A percentile compares a stretch with the other conserved stretches of the same genome.
Evolutionary conservation across 2,329 filamentous ascomycete species (phyloP).

Genomic region (Claviceps purpurea): DNA sequence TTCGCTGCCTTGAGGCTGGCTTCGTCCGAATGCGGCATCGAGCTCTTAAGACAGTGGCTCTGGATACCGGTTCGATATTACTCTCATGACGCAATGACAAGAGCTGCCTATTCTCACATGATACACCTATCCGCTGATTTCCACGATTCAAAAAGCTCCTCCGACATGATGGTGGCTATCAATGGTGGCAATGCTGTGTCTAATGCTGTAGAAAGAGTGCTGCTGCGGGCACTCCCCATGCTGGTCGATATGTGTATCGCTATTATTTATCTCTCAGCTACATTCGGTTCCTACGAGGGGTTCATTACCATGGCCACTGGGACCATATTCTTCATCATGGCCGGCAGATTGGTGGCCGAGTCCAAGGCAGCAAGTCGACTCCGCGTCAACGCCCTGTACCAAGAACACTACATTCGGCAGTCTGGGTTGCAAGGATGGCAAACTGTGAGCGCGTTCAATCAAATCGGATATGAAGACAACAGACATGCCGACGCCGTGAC

Average conservation of each 20-base stretch:
- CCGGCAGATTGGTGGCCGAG: conserved; percentile 35
- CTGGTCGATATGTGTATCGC: conserved; percentile 46
- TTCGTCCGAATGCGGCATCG: conserved; percentile 41
- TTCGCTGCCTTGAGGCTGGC: conserved; percentile 39
- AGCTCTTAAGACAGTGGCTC: conserved; percentile 39
- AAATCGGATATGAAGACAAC: conserved; percentile 41
- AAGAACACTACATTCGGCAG: conserved; percentile 41
- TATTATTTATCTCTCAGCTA: conserved; percentile 44
- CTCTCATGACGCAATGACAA: conserved; percentile 37
- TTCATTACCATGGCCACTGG: conserved; percentile 48
- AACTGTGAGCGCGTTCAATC: conserved; percentile 46
- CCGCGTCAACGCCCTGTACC: conserved; percentile 38
- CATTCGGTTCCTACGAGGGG: conserved; percentile 47
- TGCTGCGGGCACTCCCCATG: conserved; percentile 46
- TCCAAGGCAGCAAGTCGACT: conserved; percentile 36
- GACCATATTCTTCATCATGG: conserved; percentile 40
- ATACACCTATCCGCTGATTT: conserved; percentile 49
- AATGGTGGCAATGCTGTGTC: conserved; percentile 39
- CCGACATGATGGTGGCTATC: conserved; percentile 44
- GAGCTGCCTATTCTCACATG: conserved; percentile 44
- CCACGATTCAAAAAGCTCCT: conserved; percentile 46
- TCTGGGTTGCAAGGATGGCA: conserved; percentile 46
- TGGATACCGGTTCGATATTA: conserved; percentile 47
- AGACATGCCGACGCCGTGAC: conserved; percentile 38
- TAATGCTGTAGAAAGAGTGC: conserved; percentile 42